Evolutionary conservation across 1,284 basidiomycete genomes (phyloP).

Genomic region (Ceratorhiza oryzae-sativae): DNA sequence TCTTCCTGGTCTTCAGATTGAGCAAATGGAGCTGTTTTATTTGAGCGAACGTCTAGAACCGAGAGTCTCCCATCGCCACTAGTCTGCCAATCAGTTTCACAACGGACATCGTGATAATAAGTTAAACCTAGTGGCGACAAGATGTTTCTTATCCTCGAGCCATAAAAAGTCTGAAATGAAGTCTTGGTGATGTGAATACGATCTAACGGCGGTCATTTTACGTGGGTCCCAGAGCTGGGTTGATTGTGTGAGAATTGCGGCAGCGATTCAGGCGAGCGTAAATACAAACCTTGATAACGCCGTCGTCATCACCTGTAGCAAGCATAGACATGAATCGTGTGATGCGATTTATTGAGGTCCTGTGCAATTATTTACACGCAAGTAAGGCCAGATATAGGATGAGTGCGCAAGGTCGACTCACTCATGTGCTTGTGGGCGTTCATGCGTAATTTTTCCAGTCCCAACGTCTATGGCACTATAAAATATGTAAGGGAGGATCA

Average conservation of each 20-base stretch:
- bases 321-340: constrained; percentile 73
- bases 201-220: constrained; percentile 65
- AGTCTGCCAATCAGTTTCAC: constrained; percentile 18
- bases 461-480: constrained; percentile 71
- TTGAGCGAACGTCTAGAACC: constrained; percentile 86
- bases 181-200: constrained; percentile 90
- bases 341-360: constrained; percentile 85
- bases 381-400: constrained; percentile 45
- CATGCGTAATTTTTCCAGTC: constrained; percentile 69
- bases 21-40: constrained; percentile 73
- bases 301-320: constrained; percentile 91
- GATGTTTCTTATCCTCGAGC: constrained; percentile 82
- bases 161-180: constrained; percentile 95
- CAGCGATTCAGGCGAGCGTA: background rate
- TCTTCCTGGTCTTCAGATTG: constrained; percentile 96
- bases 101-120: too few species aligned
- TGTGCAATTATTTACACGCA: constrained; percentile 48
- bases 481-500: background rate
- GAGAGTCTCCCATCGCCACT: constrained; percentile 93
- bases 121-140: constrained; percentile 80
- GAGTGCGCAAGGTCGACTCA: constrained; percentile 56
- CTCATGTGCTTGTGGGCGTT: constrained; percentile 77
- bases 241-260: constrained; percentile 24
- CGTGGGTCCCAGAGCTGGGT: constrained; percentile 88
- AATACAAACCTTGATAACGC: constrained; percentile 78